Conservation (phyloP, 352 stramenopile genomes). For the Globisporangium acanthophoron region DNA sequence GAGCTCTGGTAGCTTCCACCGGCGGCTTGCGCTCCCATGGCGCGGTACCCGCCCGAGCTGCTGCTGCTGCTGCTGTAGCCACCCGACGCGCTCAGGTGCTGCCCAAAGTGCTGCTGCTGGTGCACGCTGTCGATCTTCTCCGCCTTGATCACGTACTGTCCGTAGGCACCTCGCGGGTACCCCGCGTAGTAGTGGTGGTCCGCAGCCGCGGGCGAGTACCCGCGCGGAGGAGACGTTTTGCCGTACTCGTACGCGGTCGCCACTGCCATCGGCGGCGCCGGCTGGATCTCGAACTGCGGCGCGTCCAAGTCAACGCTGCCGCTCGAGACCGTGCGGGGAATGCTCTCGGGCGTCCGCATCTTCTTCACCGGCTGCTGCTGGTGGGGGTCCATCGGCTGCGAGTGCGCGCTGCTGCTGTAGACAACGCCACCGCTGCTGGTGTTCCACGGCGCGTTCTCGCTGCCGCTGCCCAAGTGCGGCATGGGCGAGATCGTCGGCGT, state of each 20-base stretch:
- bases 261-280: slow-evolving; percentile 11
- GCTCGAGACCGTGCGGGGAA: neutral
- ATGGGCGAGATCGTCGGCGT: slow-evolving; percentile 34
- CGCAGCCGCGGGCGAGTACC: slow-evolving; percentile 7
- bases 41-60: slow-evolving; percentile 4
- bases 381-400: slow-evolving; percentile 3
- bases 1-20: slow-evolving; percentile 10
- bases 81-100: neutral
- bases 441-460: slow-evolving; percentile 19
- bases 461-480: slow-evolving; percentile 15
- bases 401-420: neutral
- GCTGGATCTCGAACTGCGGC: slow-evolving; percentile 10
- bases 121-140: slow-evolving; percentile 8
- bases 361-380: slow-evolving; percentile 38
- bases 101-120: slow-evolving; percentile 4
- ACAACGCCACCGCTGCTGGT: neutral
- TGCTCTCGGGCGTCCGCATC: slow-evolving; percentile 43
- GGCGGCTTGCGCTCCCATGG: neutral
- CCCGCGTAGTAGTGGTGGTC: slow-evolving; percentile 10
- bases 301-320: slow-evolving; percentile 14
- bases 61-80: neutral
- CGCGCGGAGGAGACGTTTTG: slow-evolving; percentile 16
- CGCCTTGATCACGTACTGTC: slow-evolving; percentile 8
- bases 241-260: slow-evolving; percentile 14
- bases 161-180: slow-evolving; percentile 11